A percentile compares a stretch with the other conserved stretches of the same genome.
These are phyloP conservation scores for Magnusiomyces suaveolens DNA, from an alignment of 1,139 yeast genomes.

Conservation along the genomic window DNA sequence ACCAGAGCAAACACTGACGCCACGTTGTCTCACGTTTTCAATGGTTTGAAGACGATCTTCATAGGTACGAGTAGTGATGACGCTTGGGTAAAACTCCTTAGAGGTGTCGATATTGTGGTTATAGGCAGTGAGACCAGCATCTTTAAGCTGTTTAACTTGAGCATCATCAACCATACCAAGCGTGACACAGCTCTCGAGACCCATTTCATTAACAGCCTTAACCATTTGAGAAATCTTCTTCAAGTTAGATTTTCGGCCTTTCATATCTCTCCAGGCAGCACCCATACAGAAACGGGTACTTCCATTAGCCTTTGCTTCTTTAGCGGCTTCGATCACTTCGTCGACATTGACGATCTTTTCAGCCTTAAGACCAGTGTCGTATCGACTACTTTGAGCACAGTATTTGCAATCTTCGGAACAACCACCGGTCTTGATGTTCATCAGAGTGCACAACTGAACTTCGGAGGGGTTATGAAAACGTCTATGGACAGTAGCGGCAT, in stretches of 20 bases:
- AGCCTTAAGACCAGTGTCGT: constrained; percentile 62
- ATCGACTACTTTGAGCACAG: constrained; percentile 64
- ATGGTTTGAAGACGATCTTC: constrained; percentile 65
- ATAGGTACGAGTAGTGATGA: constrained; percentile 57
- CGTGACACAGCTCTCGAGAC: constrained; percentile 72
- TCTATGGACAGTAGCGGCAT: constrained; percentile 59
- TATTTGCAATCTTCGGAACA: constrained; percentile 76
- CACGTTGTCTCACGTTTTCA: constrained; percentile 53
- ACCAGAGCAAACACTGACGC: constrained; percentile 67
- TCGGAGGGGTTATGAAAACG: constrained; percentile 57
- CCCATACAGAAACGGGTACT: constrained; percentile 79
- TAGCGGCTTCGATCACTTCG: constrained; percentile 54
- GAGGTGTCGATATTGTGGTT: constrained; percentile 77
- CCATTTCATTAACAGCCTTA: constrained; percentile 50
- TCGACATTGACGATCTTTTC: constrained; percentile 54
- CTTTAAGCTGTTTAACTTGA: constrained; percentile 50
- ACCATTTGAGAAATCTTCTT: constrained; percentile 60
- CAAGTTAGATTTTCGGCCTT: constrained; percentile 61
- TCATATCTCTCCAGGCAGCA: constrained; percentile 84
- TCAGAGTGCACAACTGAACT: constrained; percentile 65
- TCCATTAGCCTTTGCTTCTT: constrained; percentile 57
- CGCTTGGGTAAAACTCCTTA: constrained; percentile 62
- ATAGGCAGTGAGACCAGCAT: constrained; percentile 72
- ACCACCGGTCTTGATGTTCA: constrained; percentile 71
- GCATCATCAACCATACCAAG: constrained; percentile 62